These are phyloP conservation scores for Saitozyma podzolica DNA, from an alignment of 768 basidiomycete species.

Conservation along the genomic window DNA sequence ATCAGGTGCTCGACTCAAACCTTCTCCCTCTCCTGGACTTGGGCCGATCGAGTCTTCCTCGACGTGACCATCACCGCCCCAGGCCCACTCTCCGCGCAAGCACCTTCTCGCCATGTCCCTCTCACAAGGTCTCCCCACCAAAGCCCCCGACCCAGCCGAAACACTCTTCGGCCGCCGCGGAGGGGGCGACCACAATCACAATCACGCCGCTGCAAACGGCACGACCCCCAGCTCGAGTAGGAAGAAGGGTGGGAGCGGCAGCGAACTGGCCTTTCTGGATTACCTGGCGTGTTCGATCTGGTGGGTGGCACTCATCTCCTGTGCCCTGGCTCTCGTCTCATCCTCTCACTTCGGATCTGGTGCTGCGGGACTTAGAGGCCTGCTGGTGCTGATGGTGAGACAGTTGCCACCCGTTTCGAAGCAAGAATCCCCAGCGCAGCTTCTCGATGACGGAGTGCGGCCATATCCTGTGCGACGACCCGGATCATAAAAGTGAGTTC, in stretches of 20 bases:
- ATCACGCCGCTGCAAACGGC: background rate
- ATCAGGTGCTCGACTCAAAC: no score
- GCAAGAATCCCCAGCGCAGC: slow-evolving; percentile 8
- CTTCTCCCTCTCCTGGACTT: no score
- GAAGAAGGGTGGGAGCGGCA: background rate
- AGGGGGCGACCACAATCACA: background rate
- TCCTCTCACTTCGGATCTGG: background rate
- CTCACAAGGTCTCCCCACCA: background rate
- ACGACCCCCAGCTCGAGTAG: background rate
- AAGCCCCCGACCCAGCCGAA: background rate
- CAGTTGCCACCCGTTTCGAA: slow-evolving; percentile 13
- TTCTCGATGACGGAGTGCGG: slow-evolving; percentile 30
- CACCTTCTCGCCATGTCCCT: background rate
- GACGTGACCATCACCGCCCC: background rate
- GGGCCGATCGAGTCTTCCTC: no score
- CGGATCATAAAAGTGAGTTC: slow-evolving; percentile 17
- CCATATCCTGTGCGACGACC: slow-evolving; percentile 17
- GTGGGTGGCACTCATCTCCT: slow-evolving; percentile 3
- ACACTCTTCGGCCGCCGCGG: background rate
- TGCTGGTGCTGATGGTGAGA: slow-evolving; percentile 5
- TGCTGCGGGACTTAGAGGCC: background rate
- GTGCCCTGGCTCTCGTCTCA: background rate
- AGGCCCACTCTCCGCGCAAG: background rate
- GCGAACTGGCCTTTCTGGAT: slow-evolving; percentile 20
- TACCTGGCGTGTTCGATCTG: slow-evolving; percentile 26